Evolutionary conservation across 108 stramenopile species (phyloP).

Genomic region (Tribonema minus): DNA sequence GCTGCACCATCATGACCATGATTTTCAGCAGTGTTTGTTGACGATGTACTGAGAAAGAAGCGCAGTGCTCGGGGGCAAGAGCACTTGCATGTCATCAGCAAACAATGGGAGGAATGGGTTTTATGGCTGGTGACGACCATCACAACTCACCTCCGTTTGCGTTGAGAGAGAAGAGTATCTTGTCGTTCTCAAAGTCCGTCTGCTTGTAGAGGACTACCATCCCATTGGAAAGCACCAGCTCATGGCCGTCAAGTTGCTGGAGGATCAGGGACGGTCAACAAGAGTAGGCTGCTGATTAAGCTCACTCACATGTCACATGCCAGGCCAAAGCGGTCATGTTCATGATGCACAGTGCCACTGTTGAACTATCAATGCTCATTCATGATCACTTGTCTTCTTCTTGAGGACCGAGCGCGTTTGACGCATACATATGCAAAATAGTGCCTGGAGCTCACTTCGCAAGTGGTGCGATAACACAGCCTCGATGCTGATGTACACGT

Average conservation of each 20-base stretch:
- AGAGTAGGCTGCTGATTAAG: neutral
- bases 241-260: neutral
- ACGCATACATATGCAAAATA: too few species aligned
- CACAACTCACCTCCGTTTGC: neutral
- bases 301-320: neutral
- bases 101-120: neutral
- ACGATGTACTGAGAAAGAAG: too few species aligned
- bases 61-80: too few species aligned
- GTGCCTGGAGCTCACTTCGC: too few species aligned
- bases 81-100: neutral
- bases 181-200: neutral
- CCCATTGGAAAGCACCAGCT: neutral
- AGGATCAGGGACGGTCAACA: too few species aligned
- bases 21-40: too few species aligned
- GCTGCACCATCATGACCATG: too few species aligned
- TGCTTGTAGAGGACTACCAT: neutral
- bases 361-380: neutral
- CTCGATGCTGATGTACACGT: too few species aligned
- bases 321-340: neutral
- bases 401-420: too few species aligned
- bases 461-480: too few species aligned
- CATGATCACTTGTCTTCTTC: neutral
- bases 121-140: neutral
- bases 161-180: neutral
- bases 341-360: neutral